phyloP scores from a whole-genome alignment of 352 stramenopile species.

The Blastocystis sp. region DNA sequence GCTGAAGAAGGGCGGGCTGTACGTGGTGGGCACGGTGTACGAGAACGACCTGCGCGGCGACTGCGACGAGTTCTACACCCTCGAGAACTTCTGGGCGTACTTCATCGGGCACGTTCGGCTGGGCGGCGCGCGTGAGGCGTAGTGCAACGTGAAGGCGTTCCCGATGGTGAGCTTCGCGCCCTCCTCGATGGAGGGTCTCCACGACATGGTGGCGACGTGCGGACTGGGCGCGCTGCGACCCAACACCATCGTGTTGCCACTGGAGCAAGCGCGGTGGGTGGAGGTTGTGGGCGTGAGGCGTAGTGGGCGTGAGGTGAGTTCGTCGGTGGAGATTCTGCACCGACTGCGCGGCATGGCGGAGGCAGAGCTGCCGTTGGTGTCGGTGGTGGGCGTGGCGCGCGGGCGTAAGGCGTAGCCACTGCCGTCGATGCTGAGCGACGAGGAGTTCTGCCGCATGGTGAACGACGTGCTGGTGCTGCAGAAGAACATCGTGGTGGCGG shows the following conservation, averaged over 20 bases:
- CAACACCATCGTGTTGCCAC: constrained; percentile 76
- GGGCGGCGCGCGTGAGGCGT: background rate
- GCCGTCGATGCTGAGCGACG: background rate
- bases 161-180: constrained; percentile 75
- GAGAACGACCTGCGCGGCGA: constrained; percentile 70
- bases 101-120: constrained; percentile 67
- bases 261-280: constrained; percentile 74
- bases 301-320: background rate
- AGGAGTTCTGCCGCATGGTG: constrained; percentile 75
- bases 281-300: background rate
- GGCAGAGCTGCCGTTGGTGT: constrained; percentile 11
- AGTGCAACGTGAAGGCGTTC: constrained; percentile 72
- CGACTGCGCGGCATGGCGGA: constrained; percentile 7
- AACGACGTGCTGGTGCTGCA: constrained; percentile 75
- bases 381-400: background rate
- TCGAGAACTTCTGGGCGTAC: constrained; percentile 72
- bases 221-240: constrained; percentile 79
- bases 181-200: constrained; percentile 75
- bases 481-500: constrained; percentile 76
- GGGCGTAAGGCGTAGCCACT: background rate
- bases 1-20: constrained; percentile 81
- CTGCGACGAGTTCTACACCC: constrained; percentile 71
- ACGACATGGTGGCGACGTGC: constrained; percentile 77
- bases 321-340: constrained; percentile 9
- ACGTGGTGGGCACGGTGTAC: constrained; percentile 76